Conservation (phyloP, 2,329 filamentous ascomycete species). For the Fusarium incarnatum region DNA sequence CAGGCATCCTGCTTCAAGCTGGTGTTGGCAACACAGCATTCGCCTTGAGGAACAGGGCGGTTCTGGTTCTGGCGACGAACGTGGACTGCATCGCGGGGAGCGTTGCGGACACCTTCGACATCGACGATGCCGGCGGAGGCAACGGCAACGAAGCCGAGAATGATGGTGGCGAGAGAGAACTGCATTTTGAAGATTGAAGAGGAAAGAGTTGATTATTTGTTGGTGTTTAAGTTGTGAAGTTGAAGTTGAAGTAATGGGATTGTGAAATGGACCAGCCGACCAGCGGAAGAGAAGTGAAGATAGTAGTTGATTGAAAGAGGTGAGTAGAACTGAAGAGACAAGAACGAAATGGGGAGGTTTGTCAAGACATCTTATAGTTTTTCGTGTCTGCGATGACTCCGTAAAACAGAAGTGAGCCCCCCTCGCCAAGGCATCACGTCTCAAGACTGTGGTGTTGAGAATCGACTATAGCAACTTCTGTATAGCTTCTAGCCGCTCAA, state of each 20-base stretch:
- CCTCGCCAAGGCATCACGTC: conserved; percentile 5
- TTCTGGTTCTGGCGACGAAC: not conserved
- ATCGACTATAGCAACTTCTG: not conserved
- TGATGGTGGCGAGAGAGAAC: conserved; percentile 14
- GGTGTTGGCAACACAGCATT: conserved; percentile 21
- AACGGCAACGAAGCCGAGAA: conserved; percentile 20
- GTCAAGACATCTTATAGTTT: conserved; percentile 12
- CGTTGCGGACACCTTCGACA: conserved; percentile 11
- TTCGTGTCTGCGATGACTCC: not conserved
- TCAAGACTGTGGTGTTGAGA: conserved; percentile 1
- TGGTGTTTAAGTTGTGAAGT: not conserved
- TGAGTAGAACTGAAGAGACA: conserved; percentile 20
- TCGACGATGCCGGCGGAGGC: conserved; percentile 15
- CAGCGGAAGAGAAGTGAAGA: conserved; percentile 26
- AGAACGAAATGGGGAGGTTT: not conserved
- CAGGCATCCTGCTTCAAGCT: conserved; percentile 23
- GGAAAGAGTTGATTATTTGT: not conserved
- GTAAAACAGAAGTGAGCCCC: conserved; percentile 1
- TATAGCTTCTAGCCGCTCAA: not conserved
- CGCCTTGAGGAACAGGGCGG: conserved; percentile 12
- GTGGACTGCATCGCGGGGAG: conserved; percentile 4
- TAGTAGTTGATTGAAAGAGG: not conserved
- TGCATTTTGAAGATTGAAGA: conserved; percentile 13
- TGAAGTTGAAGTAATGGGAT: not conserved
- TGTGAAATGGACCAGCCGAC: conserved; percentile 18